Conservation (phyloP, 805 yeast species). For the Kodamaea jinghongensis region DNA sequence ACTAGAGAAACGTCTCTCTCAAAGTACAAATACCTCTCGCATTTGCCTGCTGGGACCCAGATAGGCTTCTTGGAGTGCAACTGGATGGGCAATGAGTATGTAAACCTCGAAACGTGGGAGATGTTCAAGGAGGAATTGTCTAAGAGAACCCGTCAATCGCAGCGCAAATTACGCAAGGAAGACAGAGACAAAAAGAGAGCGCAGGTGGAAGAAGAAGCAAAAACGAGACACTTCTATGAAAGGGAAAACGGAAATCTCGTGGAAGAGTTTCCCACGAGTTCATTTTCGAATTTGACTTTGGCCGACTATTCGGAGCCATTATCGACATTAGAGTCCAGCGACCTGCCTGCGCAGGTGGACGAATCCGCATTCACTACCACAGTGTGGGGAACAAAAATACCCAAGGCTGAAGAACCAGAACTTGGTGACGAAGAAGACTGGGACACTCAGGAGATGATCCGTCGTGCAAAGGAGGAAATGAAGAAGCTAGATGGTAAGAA, state of each 20-base stretch:
- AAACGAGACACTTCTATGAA: slow-evolving; percentile 56
- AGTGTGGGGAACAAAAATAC: slow-evolving; percentile 74
- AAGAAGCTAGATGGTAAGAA: slow-evolving; percentile 34
- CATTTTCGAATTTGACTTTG: slow-evolving; percentile 19
- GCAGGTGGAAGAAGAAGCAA: slow-evolving; percentile 54
- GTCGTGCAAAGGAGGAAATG: slow-evolving; percentile 50
- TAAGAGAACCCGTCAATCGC: slow-evolving; percentile 52
- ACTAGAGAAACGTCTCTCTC: slow-evolving; percentile 57
- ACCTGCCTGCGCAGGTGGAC: slow-evolving; percentile 23
- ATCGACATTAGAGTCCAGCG: too few species aligned
- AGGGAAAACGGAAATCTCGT: slow-evolving; percentile 47
- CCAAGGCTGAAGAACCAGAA: slow-evolving; percentile 36
- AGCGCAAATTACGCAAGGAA: slow-evolving; percentile 52
- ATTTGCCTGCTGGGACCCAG: slow-evolving; percentile 82
- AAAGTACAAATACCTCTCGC: slow-evolving; percentile 71
- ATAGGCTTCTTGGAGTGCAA: slow-evolving; percentile 82
- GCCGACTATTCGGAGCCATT: slow-evolving; percentile 32
- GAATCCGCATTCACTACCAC: slow-evolving; percentile 42
- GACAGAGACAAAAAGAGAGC: slow-evolving; percentile 59
- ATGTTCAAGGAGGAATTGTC: slow-evolving; percentile 53
- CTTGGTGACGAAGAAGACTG: slow-evolving; percentile 37
- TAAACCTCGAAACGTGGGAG: slow-evolving; percentile 35
- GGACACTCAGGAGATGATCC: slow-evolving; percentile 51
- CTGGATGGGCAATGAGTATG: slow-evolving; percentile 52
- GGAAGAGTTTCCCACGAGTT: slow-evolving; percentile 10